Base-by-base conservation (phyloP, 2,329 filamentous ascomycete species). In the Colletotrichum sp. region DNA sequence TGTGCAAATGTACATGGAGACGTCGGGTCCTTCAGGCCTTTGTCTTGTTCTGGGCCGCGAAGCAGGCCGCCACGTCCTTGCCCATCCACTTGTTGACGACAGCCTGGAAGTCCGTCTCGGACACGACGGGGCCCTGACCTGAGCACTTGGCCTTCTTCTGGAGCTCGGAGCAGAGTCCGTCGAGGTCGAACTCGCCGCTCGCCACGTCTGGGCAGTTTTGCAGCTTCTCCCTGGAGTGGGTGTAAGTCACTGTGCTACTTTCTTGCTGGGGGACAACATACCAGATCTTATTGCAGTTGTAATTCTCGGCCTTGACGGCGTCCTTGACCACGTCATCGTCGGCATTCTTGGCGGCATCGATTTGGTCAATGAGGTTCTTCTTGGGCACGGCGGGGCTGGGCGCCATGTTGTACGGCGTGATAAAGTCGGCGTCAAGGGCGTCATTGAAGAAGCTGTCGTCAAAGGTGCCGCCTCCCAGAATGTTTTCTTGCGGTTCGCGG, bases 121-220 rank as follows among this genome's bases (percentile, higher is more conserved):
- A 94, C 28, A 99, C 94, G 21, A 98, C 95, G 15, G 98, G 95
- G 18, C 97, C 96, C 21, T 90, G 94, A 79, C 98, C 95, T 1
- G 96, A 98, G 84, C 97, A 99, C 82, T 96, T 97, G 74, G 97
- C 97, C 87, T 99, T 99, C 83, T 96, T 95, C 78, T 96, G 95
- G 16, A 99, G 91, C 83, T 99, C 96, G 6, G 94, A 94, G 86
- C 97, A 99, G 28, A 99, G 90, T 38, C 94, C 93, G 82, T 99
- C 97, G 65, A 99, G 94, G 79, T 99, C 97, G 78, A 99, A 95
- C 80, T 98, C 96, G 80, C 96, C 96, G 74, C 92, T 94, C 82
- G 96, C 94, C 80, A 98, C 97, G 83, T 94, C 96, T 76, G 95
- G 93, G 84, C 96, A 98, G 43, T 91, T 92, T 86, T 98, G 95